Percentiles rank a stretch among this genome's conserved stretches.
Conservation (phyloP, 163 green algal species). For the Smithsoniella earleae region DNA sequence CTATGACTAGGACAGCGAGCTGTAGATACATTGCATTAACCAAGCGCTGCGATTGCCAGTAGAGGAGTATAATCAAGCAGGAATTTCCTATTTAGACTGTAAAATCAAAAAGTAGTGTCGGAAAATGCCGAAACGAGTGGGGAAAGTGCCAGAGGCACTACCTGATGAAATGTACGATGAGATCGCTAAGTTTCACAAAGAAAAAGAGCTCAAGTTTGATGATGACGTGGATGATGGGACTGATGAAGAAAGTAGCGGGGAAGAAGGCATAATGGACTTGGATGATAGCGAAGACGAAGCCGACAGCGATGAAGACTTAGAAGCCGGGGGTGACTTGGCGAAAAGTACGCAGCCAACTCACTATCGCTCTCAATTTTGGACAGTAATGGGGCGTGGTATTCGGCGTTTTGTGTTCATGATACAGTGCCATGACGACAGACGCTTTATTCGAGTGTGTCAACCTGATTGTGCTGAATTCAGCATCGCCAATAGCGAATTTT, state of each 20-base stretch:
- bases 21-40: too few relatives aligned
- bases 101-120: too few relatives aligned
- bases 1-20: too few relatives aligned
- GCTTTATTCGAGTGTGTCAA: too few relatives aligned
- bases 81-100: too few relatives aligned
- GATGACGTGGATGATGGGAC: not conserved
- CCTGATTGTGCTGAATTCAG: too few relatives aligned
- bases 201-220: constrained; percentile 12
- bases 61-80: too few relatives aligned
- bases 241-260: not conserved
- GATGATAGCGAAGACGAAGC: not conserved
- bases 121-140: not conserved
- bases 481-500: too few relatives aligned
- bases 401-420: too few relatives aligned
- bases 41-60: too few relatives aligned
- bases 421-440: too few relatives aligned
- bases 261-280: not conserved
- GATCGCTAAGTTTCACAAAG: constrained; percentile 9
- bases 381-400: not conserved
- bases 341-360: constrained; percentile 19
- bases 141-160: not conserved
- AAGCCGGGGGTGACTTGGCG: constrained; percentile 1
- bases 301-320: constrained; percentile 6
- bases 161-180: constrained; percentile 17
- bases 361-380: not conserved